These are phyloP conservation scores for Lipomyces japonicus DNA, from an alignment of 805 yeast species.

Conservation along the genomic window DNA sequence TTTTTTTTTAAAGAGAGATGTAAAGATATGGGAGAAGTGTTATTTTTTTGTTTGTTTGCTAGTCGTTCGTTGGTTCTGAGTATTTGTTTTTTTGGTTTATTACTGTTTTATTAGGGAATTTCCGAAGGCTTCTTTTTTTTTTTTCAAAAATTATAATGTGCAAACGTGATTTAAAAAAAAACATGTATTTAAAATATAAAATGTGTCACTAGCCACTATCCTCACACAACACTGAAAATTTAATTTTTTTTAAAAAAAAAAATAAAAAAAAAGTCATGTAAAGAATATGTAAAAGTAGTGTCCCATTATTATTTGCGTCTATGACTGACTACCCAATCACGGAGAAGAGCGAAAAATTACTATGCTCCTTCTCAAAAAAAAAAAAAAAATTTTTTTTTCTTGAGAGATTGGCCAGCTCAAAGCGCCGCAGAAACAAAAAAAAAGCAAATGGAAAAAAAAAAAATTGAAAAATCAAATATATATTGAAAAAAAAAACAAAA, in stretches of 20 bases:
- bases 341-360: not conserved
- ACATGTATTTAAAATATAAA: not conserved
- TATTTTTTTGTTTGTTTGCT: too few relatives aligned
- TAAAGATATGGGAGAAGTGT: too few relatives aligned
- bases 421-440: not conserved
- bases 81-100: too few relatives aligned
- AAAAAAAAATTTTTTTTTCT: too few relatives aligned
- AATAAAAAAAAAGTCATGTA: not conserved
- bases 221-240: not conserved
- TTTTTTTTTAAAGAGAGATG: too few relatives aligned
- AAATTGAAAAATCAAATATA: not conserved
- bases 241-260: not conserved
- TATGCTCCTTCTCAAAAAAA: too few relatives aligned
- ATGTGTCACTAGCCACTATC: constrained; percentile 1
- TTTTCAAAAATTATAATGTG: too few relatives aligned
- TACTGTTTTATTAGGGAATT: too few relatives aligned
- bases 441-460: not conserved
- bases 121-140: too few relatives aligned
- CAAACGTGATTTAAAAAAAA: not conserved
- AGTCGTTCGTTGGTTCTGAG: too few relatives aligned
- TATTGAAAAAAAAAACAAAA: not conserved
- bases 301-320: not conserved
- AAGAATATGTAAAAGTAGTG: constrained; percentile 2
- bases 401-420: constrained; percentile 1
- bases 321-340: constrained; percentile 3